Percentiles rank a stretch among this genome's conserved stretches.
phyloP scores from a whole-genome alignment of 2,329 filamentous ascomycete genomes.

The Penicillium freii region DNA sequence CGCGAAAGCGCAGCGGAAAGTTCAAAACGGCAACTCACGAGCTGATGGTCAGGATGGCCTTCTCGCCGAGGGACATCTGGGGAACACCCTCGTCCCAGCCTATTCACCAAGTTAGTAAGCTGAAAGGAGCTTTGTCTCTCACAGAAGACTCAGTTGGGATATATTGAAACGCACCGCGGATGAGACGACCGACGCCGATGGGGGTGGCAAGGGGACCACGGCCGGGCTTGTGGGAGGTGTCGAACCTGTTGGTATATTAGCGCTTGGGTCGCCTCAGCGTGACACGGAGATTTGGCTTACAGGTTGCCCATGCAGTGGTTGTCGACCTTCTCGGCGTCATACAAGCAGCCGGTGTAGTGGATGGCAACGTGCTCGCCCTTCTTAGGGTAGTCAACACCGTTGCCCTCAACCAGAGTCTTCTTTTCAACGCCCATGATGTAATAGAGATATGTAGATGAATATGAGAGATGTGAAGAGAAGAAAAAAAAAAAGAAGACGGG shows the following conservation, averaged over 20 bases:
- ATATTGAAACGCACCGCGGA: slow-evolving; percentile 64
- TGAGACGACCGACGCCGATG: slow-evolving; percentile 83
- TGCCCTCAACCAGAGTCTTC: slow-evolving; percentile 61
- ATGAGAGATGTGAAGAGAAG: not conserved
- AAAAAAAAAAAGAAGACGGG: not conserved
- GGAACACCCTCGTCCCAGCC: slow-evolving; percentile 83
- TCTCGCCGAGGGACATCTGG: slow-evolving; percentile 87
- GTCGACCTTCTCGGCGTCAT: slow-evolving; percentile 59
- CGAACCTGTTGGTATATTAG: slow-evolving; percentile 63
- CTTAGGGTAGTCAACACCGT: slow-evolving; percentile 58
- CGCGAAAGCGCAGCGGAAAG: not conserved
- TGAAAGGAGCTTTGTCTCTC: not conserved
- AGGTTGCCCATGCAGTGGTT: slow-evolving; percentile 65
- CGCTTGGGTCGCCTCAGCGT: not conserved
- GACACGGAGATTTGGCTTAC: slow-evolving; percentile 52
- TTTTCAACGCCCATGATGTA: slow-evolving; percentile 67
- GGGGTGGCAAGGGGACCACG: slow-evolving; percentile 71
- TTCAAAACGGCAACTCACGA: slow-evolving; percentile 52
- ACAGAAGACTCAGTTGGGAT: not conserved
- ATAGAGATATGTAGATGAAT: not conserved
- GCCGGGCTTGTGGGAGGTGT: slow-evolving; percentile 66
- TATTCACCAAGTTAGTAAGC: slow-evolving; percentile 2
- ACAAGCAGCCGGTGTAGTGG: slow-evolving; percentile 87
- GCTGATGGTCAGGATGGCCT: slow-evolving; percentile 77
- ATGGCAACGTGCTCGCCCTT: slow-evolving; percentile 75